Evolutionary conservation across 23 red algal genomes (phyloP), one percentile per base, ranked within the genome.

Genomic region (Gracilaria gracilis): DNA sequence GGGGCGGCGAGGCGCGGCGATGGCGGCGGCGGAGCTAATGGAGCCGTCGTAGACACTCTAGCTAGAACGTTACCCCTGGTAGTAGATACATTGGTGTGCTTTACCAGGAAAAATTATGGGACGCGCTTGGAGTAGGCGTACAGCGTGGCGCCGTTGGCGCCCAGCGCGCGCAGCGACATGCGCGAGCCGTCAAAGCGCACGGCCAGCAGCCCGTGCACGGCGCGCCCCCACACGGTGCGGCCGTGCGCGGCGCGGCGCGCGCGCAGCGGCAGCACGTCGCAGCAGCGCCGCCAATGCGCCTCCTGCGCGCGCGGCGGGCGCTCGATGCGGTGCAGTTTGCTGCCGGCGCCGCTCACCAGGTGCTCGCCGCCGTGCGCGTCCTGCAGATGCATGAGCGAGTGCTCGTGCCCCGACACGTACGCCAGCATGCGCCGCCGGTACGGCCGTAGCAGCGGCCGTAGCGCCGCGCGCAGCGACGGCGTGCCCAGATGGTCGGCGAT

Each of bases 351-450:
- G 28, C 58, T 83, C 17, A 95, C 72, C 32, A 95, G 74, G 79
- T 95, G 94, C 54, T 95, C 57, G 57, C n/a, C 33, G 40, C n/a
- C 35, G 11, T 13, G 20, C n/a, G 35, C 40, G 44, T 11, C 32
- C 62, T 95, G 86, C 77, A 95, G 44, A 46, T 95, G 94, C 89
- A 90, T 88, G 20, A 95, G 61, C 34, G 86, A 83, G 53, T 95
- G 94, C 57, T 95, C 86, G 53, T 95, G 94, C 7, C 94, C 94
- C 31, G 94, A 84, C 2, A 95, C 55, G 64, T 91, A 90, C 31
- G 85, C 85, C 21, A 88, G 34, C 36, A 95, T 67, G 28, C 85
- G 53, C 27, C n/a, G 24, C 59, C 44, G 23, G 67, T 69, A 81
- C 35, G 80, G 86, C 6, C 47, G 62, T 23, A 95, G 46, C 32